Evolutionary conservation across 2,329 filamentous ascomycete species (phyloP), one percentile per base, ranked within the genome.

Genomic region (Aschersonia sp.): DNA sequence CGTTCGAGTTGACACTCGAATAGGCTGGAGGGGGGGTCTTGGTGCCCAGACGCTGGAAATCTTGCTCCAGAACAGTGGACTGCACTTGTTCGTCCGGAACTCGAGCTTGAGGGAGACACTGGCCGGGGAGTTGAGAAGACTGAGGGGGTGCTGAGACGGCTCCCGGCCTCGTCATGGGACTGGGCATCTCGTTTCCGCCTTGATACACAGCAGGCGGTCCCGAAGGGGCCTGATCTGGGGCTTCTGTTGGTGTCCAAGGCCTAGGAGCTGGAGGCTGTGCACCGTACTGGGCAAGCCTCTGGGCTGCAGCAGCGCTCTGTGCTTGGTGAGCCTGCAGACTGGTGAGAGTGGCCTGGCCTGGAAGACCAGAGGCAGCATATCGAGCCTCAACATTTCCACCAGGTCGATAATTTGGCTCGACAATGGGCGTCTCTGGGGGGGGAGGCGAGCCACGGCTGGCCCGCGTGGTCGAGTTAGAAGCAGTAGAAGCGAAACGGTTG

Each of bases 1-100:
- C 64, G 41, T 64, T 65, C 0, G 71, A 65, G 49, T 73, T 78
- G 44, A 94, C 78, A 57, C 83, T 92, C 7, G 88, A 92, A 64
- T 98, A 98, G 5, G 92, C 91, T n/a, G 92, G 92, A 28, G 92
- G 92, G 10, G 91, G 89, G 47, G 88, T 89, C 29, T 87, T 85
- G 31, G 82, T 74, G 55, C 87, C 80, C 75, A 95, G 75, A 20
- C 88, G 80, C 55, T 88, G 81, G 61, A 95, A 85, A 55, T 95
- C 89, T 56, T 89, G 83, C 58, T 94, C 86, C 38, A 95, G 65
- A n/a, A 85, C 77, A 66, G 78, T 88, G 51, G 78, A 72, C 55
- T 82, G 78, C 32, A 79, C 56, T 48, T 59, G 56, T 51, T 59
- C 61, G 3, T 58, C 55, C 41, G 61, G 63, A 48, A 48, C 54